These are phyloP conservation scores for Seiridium unicorne DNA, from an alignment of 2,329 filamentous ascomycete genomes.

Conservation along the genomic window DNA sequence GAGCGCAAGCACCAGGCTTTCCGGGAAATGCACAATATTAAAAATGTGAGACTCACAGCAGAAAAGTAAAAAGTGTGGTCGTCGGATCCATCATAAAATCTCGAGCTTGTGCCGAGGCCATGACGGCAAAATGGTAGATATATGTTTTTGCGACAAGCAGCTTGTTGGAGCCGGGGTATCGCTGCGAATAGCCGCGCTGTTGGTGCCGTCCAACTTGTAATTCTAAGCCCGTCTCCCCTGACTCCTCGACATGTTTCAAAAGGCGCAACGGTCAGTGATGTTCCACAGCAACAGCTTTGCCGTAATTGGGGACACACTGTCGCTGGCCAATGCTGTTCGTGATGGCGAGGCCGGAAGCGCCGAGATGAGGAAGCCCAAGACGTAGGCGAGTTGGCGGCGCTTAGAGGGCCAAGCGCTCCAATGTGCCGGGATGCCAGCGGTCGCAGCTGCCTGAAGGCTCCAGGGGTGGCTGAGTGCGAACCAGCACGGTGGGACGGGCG, in stretches of 20 bases:
- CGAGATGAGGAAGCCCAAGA: background rate
- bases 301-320: background rate
- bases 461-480: background rate
- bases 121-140: conserved; percentile 9
- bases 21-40: conserved; percentile 20
- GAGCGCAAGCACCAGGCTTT: conserved; percentile 10
- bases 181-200: conserved; percentile 15
- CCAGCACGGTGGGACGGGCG: background rate
- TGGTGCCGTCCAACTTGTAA: conserved; percentile 7
- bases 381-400: background rate
- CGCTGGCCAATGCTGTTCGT: background rate
- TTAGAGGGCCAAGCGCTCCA: background rate
- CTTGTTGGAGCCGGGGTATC: background rate
- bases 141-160: conserved; percentile 8
- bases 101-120: background rate
- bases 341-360: conserved; percentile 2
- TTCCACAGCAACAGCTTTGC: background rate
- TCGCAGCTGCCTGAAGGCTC: background rate
- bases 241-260: conserved; percentile 20
- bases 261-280: conserved; percentile 23
- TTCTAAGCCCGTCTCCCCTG: conserved; percentile 13
- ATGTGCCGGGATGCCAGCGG: background rate
- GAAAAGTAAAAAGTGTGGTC: conserved; percentile 68
- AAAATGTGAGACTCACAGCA: conserved; percentile 54
- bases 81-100: conserved; percentile 51